These are phyloP conservation scores for Diaporthe nobilis DNA, from an alignment of 2,329 filamentous ascomycete species.

Conservation along the genomic window DNA sequence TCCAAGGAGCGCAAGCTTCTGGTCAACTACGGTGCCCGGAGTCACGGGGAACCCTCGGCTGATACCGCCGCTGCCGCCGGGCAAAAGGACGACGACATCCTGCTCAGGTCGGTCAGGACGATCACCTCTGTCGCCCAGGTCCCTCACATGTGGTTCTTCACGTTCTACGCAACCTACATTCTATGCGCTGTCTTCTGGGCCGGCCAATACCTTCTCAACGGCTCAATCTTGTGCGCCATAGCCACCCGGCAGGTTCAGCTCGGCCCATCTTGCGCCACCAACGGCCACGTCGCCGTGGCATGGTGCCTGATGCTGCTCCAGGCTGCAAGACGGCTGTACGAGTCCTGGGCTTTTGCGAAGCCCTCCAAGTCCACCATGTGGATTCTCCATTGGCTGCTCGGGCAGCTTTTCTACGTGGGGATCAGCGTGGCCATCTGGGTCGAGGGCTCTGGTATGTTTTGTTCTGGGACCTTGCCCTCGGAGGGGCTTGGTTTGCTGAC, in stretches of 20 bases:
- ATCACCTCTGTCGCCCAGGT: conserved; percentile 68
- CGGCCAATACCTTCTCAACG: conserved; percentile 70
- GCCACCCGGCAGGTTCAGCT: conserved; percentile 49
- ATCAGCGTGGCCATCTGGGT: conserved; percentile 87
- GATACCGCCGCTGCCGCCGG: background rate
- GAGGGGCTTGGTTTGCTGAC: conserved; percentile 6
- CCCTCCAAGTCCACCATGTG: conserved; percentile 85
- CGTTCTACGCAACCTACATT: conserved; percentile 86
- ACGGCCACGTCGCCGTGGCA: conserved; percentile 73
- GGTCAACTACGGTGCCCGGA: conserved; percentile 66
- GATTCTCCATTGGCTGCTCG: conserved; percentile 85
- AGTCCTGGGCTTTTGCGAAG: conserved; percentile 76
- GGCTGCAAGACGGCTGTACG: conserved; percentile 80
- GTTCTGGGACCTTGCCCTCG: background rate
- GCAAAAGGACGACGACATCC: conserved; percentile 11
- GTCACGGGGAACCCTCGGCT: conserved; percentile 35
- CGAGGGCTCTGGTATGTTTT: conserved; percentile 77
- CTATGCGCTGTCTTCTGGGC: conserved; percentile 82
- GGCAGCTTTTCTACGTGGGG: conserved; percentile 81
- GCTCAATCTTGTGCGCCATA: conserved; percentile 52
- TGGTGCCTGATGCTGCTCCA: conserved; percentile 85
- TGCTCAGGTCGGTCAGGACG: conserved; percentile 50
- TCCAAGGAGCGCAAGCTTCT: conserved; percentile 59
- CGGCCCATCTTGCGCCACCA: conserved; percentile 60
- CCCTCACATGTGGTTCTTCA: conserved; percentile 89